A percentile compares a stretch with the other conserved stretches of the same genome.
Evolutionary conservation across 2,329 filamentous ascomycete species (phyloP).

Genomic region (Fusarium drepaniforme): DNA sequence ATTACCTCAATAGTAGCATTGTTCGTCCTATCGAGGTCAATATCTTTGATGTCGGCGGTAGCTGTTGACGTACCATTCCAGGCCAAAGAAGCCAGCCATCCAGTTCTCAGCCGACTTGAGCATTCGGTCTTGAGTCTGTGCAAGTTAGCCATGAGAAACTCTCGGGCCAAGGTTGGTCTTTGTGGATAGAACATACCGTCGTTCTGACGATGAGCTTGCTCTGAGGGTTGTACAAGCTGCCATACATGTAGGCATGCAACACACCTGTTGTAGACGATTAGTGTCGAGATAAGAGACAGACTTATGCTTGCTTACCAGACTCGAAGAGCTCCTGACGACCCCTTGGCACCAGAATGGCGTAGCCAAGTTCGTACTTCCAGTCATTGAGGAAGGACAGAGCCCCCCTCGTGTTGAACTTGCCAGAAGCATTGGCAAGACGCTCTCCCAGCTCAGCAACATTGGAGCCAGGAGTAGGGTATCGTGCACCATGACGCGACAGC

Average conservation of each 20-base stretch:
- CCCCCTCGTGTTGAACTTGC: conserved; percentile 68
- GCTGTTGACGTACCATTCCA: conserved; percentile 66
- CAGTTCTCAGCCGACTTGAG: conserved; percentile 83
- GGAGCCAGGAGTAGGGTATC: conserved; percentile 75
- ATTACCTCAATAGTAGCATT: conserved; percentile 80
- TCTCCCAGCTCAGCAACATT: conserved; percentile 67
- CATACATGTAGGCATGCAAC: conserved; percentile 80
- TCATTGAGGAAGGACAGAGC: conserved; percentile 74
- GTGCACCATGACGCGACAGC: conserved; percentile 78
- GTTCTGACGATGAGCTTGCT: conserved; percentile 81
- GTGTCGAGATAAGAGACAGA: background rate
- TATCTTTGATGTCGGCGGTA: background rate
- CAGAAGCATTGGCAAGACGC: conserved; percentile 67
- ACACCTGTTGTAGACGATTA: conserved; percentile 59
- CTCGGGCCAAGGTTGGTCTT: too few species aligned
- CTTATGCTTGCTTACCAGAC: conserved; percentile 55
- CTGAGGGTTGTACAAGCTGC: conserved; percentile 76
- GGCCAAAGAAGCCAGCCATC: conserved; percentile 82
- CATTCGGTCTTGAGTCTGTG: conserved; percentile 79
- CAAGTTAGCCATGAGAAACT: conserved; percentile 19
- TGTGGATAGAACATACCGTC: conserved; percentile 57
- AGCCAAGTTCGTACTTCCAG: conserved; percentile 77
- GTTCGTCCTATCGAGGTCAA: conserved; percentile 60
- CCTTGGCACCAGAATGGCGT: conserved; percentile 78
- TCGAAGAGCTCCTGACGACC: conserved; percentile 81